Conservation (phyloP, 2,329 filamentous ascomycete species). For the Stylonectria norvegica region DNA sequence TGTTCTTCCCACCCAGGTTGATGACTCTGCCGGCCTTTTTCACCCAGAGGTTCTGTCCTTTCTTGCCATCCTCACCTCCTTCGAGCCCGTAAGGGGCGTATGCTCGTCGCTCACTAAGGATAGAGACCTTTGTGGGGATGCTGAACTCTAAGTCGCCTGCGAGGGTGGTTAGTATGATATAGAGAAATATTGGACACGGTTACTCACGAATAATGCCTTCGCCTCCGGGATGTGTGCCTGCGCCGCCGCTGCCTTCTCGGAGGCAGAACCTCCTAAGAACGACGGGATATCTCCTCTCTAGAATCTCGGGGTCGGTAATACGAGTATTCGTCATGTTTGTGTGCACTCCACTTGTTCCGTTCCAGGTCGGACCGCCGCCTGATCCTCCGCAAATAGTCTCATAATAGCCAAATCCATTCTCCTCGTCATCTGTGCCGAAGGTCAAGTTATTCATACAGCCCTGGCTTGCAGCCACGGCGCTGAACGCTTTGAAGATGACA, state of each 20-base stretch:
- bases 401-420: conserved; percentile 41
- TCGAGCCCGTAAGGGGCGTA: background rate
- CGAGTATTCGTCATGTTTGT: conserved; percentile 70
- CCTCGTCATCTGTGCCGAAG: conserved; percentile 61
- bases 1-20: conserved; percentile 2
- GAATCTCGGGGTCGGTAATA: conserved; percentile 53
- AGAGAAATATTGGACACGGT: no score
- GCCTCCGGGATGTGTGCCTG: conserved; percentile 64
- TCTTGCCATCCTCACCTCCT: background rate
- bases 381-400: conserved; percentile 63
- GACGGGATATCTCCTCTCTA: conserved; percentile 59
- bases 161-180: no score
- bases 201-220: conserved; percentile 44
- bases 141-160: background rate
- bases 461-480: conserved; percentile 71
- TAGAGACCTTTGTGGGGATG: background rate
- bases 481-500: conserved; percentile 62
- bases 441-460: conserved; percentile 81
- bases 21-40: background rate
- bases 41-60: background rate
- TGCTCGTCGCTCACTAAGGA: background rate
- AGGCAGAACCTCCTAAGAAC: conserved; percentile 66
- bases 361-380: conserved; percentile 59
- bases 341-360: conserved; percentile 39
- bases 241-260: conserved; percentile 57